Conservation (phyloP, 1,284 basidiomycete species). For the Inonotus hispidus region DNA sequence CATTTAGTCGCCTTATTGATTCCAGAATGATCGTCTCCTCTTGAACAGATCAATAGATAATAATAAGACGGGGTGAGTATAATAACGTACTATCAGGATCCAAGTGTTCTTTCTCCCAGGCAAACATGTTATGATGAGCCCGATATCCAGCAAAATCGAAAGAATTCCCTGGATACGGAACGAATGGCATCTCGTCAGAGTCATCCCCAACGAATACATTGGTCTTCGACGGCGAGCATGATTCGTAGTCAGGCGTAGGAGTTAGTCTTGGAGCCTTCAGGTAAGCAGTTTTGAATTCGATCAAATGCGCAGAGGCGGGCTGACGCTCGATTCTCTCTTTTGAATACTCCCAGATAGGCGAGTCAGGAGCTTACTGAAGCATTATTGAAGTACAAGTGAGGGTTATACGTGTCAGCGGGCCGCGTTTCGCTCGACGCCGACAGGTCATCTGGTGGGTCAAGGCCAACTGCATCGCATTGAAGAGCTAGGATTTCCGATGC, state of each 20-base stretch:
- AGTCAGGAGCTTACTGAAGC: not conserved
- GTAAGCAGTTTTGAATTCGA: not conserved
- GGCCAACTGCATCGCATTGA: not conserved
- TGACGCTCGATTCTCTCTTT: not conserved
- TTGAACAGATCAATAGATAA: constrained; percentile 22
- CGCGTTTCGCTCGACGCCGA: not conserved
- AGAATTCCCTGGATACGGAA: constrained; percentile 47
- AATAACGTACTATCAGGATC: constrained; percentile 46
- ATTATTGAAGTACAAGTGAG: not conserved
- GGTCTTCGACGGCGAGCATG: constrained; percentile 40
- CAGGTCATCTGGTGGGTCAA: not conserved
- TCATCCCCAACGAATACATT: constrained; percentile 54
- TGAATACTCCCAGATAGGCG: not conserved
- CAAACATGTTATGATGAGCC: constrained; percentile 37
- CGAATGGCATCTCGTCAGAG: constrained; percentile 44
- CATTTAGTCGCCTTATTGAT: constrained; percentile 36
- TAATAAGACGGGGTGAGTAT: constrained; percentile 16
- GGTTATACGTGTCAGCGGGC: not conserved
- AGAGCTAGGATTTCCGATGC: constrained; percentile 1
- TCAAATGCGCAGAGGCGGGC: not conserved
- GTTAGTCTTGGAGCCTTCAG: constrained; percentile 25
- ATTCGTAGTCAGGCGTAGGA: constrained; percentile 42
- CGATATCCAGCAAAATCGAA: constrained; percentile 40
- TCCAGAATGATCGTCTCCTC: constrained; percentile 45
- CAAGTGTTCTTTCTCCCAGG: constrained; percentile 38